A percentile compares a stretch with the other conserved stretches of the same genome.
phyloP scores from a whole-genome alignment of 2,329 filamentous ascomycete species.

The Stemphylium lycopersici region DNA sequence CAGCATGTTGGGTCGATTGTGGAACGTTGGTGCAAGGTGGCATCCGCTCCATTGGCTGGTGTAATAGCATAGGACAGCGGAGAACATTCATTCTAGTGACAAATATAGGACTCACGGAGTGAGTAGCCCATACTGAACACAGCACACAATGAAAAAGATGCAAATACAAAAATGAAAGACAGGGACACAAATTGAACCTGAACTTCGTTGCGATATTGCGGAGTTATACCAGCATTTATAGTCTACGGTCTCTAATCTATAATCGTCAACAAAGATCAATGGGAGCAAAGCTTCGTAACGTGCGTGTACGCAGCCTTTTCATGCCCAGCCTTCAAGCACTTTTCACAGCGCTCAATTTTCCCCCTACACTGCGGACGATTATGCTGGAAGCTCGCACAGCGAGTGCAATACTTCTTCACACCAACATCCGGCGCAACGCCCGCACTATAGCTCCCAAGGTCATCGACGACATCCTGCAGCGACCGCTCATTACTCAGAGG shows the following conservation, averaged over 20 bases:
- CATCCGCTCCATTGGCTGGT: no score
- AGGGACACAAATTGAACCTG: no score
- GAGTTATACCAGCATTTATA: no score
- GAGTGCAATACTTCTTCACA: background rate
- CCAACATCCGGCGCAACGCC: background rate
- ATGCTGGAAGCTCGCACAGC: background rate
- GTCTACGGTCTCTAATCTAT: background rate
- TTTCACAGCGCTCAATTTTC: background rate
- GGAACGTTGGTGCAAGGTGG: no score
- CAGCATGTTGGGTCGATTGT: no score
- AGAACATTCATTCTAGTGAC: no score
- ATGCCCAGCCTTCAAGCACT: background rate
- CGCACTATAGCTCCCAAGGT: background rate
- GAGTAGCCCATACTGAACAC: no score
- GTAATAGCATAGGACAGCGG: no score
- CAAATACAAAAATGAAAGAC: no score
- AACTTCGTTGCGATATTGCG: no score
- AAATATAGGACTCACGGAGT: no score
- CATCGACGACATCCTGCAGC: slow-evolving; percentile 6
- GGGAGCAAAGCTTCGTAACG: background rate
- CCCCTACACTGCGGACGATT: background rate
- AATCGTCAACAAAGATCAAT: background rate
- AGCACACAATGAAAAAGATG: no score
- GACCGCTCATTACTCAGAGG: background rate
- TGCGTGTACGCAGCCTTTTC: background rate